Evolutionary conservation across 2,329 filamentous ascomycete species (phyloP).

Genomic region (Blumeriella jaapii): DNA sequence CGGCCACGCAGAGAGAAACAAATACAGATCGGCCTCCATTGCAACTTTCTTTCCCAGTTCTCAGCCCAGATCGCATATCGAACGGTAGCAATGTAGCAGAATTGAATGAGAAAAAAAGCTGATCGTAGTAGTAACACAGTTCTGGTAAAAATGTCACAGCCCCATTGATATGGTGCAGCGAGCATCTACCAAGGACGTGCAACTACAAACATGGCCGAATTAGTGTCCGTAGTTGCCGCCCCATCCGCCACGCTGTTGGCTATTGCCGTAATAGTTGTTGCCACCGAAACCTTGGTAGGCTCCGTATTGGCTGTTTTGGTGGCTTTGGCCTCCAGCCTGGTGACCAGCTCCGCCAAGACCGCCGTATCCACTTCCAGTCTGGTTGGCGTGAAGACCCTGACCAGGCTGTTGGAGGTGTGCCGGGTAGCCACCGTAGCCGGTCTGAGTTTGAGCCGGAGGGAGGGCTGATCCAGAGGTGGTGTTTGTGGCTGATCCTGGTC

Average conservation of each 20-base stretch:
- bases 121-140: slow-evolving; percentile 25
- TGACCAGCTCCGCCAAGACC: slow-evolving; percentile 37
- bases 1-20: slow-evolving; percentile 2
- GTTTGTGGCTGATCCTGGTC: slow-evolving; percentile 29
- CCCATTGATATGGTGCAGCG: slow-evolving; percentile 14
- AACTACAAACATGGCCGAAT: slow-evolving; percentile 19
- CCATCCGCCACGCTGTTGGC: slow-evolving; percentile 36
- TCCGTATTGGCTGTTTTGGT: slow-evolving; percentile 32
- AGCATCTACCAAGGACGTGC: slow-evolving; percentile 20
- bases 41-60: slow-evolving; percentile 5
- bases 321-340: slow-evolving; percentile 32
- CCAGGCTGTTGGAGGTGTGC: slow-evolving; percentile 27
- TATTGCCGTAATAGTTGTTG: slow-evolving; percentile 28
- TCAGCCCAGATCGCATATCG: neutral
- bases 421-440: slow-evolving; percentile 28
- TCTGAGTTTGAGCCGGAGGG: slow-evolving; percentile 26
- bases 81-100: slow-evolving; percentile 4
- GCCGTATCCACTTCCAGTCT: slow-evolving; percentile 27
- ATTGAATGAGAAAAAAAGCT: slow-evolving; percentile 4
- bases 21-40: slow-evolving; percentile 6
- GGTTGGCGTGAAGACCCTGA: slow-evolving; percentile 27
- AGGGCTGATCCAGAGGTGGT: slow-evolving; percentile 24
- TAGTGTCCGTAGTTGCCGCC: slow-evolving; percentile 34
- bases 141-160: slow-evolving; percentile 21
- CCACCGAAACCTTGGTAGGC: slow-evolving; percentile 35